These are phyloP conservation scores for Nevesoporus exiguus DNA, from an alignment of 768 basidiomycete genomes.

Conservation along the genomic window DNA sequence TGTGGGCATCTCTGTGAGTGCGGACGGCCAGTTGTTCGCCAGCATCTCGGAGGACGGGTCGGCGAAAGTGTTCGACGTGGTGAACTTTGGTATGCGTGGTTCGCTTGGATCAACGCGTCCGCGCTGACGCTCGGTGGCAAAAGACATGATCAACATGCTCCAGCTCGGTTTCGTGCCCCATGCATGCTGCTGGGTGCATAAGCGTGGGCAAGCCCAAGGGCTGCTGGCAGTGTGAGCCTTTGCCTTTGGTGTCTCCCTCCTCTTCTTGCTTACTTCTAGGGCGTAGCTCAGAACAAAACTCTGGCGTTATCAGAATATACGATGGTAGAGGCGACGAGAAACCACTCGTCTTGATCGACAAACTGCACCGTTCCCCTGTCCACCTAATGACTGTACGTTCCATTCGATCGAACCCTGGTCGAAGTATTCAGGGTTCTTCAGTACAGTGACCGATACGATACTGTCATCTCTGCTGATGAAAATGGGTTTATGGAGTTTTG, in stretches of 20 bases:
- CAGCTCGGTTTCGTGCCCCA: slow-evolving; percentile 84
- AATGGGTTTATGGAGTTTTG: slow-evolving; percentile 96
- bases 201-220: slow-evolving; percentile 80
- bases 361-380: slow-evolving; percentile 83
- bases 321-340: slow-evolving; percentile 85
- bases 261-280: slow-evolving; percentile 15
- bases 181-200: slow-evolving; percentile 94
- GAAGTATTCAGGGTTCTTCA: slow-evolving; percentile 29
- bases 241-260: background rate
- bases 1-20: slow-evolving; percentile 76
- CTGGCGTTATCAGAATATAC: slow-evolving; percentile 80
- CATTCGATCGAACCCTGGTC: background rate
- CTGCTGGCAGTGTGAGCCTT: slow-evolving; percentile 80
- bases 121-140: background rate
- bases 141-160: slow-evolving; percentile 99
- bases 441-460: slow-evolving; percentile 90
- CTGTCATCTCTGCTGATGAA: slow-evolving; percentile 92
- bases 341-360: slow-evolving; percentile 72
- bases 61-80: slow-evolving; percentile 94
- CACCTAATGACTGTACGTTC: slow-evolving; percentile 81
- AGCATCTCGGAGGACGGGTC: slow-evolving; percentile 89
- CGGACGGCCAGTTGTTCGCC: slow-evolving; percentile 90
- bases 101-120: background rate
- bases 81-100: slow-evolving; percentile 85
- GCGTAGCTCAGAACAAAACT: slow-evolving; percentile 70